Base-by-base conservation (phyloP, 768 basidiomycete genomes). In the Termitomyces sp. region DNA sequence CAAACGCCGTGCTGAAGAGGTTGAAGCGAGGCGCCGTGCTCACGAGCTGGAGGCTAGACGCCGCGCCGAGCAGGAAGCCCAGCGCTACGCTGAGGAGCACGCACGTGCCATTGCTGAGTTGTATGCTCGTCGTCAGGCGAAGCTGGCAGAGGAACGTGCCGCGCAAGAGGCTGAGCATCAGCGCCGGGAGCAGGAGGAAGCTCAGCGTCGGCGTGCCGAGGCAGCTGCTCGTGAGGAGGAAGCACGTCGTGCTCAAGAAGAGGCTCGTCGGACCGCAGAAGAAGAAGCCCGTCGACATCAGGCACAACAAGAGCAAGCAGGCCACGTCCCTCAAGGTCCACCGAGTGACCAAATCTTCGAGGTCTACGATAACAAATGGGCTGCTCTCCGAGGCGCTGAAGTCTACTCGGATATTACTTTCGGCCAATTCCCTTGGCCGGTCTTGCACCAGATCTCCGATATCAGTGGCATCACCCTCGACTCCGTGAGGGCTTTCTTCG, bases 401-500 rank as follows among this genome's bases (percentile, higher is more conserved):
- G 35, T 14, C 18, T 41, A 55, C 20, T 30, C 56, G 3, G 35
- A 50, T 43, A 58, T 61, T 16, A 40, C 28, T 3, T 60, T 56
- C 49, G 14, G 2, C 32, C 43, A 58, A 9, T 57, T 59, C 41
- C 58, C 57, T 40, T 60, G 62, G 60, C 60, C 60, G 7, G 40
- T 63, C 41, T 22, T 58, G 30, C 20, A 22, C n/a, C 33, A 20
- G 22, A 36, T 54, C 45, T 41, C 52, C 22, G 20, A 64, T 18
- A 61, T 67, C 10, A 65, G 64, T 1, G 68, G 75, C n/a, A 71
- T 82, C 61, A 74, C 76, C 2, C 50, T 60, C 24, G 63, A 70
- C 10, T 65, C 54, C 18, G 66, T 83, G 3, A 57, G 60, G 1
- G 60, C 66, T 38, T 84, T 84, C 65, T 47, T 81, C 26, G 30